Evolutionary conservation across 257 asterid species (phyloP).

Genomic region (Apocynum venetum): DNA sequence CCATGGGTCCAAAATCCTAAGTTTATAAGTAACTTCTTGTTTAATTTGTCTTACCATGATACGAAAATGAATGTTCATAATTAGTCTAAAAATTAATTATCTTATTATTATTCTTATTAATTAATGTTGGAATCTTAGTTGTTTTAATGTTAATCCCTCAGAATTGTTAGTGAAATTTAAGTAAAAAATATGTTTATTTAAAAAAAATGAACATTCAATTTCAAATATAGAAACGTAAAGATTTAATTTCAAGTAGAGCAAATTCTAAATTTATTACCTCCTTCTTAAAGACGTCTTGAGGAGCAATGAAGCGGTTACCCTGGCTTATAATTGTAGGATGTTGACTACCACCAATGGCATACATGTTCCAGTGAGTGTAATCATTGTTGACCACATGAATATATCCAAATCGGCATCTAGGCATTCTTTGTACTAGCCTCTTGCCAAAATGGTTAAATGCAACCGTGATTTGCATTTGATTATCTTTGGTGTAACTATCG

Average conservation of each 20-base stretch:
- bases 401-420: conserved; percentile 68
- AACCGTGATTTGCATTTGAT: conserved; percentile 68
- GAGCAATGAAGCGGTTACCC: conserved; percentile 82
- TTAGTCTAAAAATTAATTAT: too few species aligned
- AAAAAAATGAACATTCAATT: too few species aligned
- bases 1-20: neutral
- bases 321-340: conserved; percentile 80
- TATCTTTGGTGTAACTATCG: conserved; percentile 40
- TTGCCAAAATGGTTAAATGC: conserved; percentile 91
- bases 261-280: conserved; percentile 42
- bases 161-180: too few species aligned
- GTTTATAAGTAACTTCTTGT: neutral
- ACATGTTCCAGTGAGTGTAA: conserved; percentile 93
- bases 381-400: conserved; percentile 88
- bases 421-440: conserved; percentile 87
- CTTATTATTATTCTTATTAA: too few species aligned
- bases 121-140: too few species aligned
- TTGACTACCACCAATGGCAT: conserved; percentile 86
- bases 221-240: too few species aligned
- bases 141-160: too few species aligned
- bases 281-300: conserved; percentile 37
- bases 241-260: too few species aligned
- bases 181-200: too few species aligned
- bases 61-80: too few species aligned
- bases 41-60: neutral